phyloP scores from a whole-genome alignment of 2,329 filamentous ascomycete genomes.

The Alternaria brassicicola region DNA sequence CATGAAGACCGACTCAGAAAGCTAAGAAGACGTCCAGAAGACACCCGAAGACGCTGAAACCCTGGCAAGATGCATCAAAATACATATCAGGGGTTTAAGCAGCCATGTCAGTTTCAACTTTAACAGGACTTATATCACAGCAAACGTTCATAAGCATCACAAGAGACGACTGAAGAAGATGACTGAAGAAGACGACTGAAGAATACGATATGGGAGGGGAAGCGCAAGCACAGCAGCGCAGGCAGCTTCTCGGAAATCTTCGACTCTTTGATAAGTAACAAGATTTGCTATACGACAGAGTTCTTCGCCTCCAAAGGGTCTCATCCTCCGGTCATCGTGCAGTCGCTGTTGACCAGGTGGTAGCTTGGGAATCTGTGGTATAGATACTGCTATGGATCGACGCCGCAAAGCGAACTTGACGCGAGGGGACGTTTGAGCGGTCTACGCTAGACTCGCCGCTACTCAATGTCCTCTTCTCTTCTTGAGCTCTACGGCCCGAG shows the following conservation, averaged over 20 bases:
- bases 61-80: too few relatives aligned
- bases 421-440: conserved; percentile 65
- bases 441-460: conserved; percentile 56
- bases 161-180: background rate
- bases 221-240: background rate
- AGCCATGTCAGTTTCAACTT: too few relatives aligned
- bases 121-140: background rate
- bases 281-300: background rate
- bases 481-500: background rate
- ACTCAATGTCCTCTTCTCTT: conserved; percentile 49
- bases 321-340: conserved; percentile 61
- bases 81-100: too few relatives aligned
- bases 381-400: conserved; percentile 81
- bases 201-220: background rate
- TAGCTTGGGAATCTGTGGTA: conserved; percentile 72
- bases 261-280: background rate
- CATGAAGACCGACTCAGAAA: background rate
- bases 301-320: background rate
- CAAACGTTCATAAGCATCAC: background rate
- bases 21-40: background rate
- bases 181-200: background rate
- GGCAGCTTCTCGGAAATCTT: background rate
- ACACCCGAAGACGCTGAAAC: too few relatives aligned
- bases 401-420: conserved; percentile 76
- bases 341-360: conserved; percentile 74